Evolutionary conservation across 2,329 filamentous ascomycete species (phyloP).

Genomic region (Penicillium olsonii): DNA sequence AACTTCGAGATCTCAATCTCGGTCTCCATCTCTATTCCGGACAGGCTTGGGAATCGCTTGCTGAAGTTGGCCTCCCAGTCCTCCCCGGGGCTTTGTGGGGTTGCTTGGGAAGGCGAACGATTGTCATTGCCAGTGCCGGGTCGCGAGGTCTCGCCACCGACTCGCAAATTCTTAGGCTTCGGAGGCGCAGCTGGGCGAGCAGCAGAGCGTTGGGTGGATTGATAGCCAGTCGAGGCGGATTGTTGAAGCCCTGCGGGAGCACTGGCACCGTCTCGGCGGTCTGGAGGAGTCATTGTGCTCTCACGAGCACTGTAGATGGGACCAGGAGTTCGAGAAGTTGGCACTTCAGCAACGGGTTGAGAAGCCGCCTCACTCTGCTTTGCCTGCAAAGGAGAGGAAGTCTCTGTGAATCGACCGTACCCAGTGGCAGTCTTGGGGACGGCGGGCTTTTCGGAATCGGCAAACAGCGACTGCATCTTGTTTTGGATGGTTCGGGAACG

Average conservation of each 20-base stretch:
- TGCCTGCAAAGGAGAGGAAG: constrained; percentile 41
- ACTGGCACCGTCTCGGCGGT: constrained; percentile 18
- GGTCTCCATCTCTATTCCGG: constrained; percentile 81
- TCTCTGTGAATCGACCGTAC: constrained; percentile 81
- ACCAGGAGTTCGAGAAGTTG: constrained; percentile 25
- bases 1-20: constrained; percentile 51
- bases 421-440: constrained; percentile 75
- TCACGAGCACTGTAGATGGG: constrained; percentile 20
- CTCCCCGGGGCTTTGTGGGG: constrained; percentile 48
- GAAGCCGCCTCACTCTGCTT: constrained; percentile 34
- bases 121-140: constrained; percentile 26
- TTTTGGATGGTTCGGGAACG: constrained; percentile 85
- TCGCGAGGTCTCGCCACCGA: constrained; percentile 36
- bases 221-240: constrained; percentile 20
- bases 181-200: constrained; percentile 58
- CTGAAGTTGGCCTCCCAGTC: constrained; percentile 72
- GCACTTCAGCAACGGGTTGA: constrained; percentile 16
- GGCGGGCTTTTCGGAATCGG: constrained; percentile 69
- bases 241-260: constrained; percentile 22
- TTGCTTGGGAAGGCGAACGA: constrained; percentile 30
- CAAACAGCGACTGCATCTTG: constrained; percentile 78
- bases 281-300: constrained; percentile 13
- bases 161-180: constrained; percentile 62
- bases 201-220: constrained; percentile 29
- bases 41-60: constrained; percentile 82